Conservation (phyloP, 192 early-diverging fungal species). For the Chytriomyces hyalinus region DNA sequence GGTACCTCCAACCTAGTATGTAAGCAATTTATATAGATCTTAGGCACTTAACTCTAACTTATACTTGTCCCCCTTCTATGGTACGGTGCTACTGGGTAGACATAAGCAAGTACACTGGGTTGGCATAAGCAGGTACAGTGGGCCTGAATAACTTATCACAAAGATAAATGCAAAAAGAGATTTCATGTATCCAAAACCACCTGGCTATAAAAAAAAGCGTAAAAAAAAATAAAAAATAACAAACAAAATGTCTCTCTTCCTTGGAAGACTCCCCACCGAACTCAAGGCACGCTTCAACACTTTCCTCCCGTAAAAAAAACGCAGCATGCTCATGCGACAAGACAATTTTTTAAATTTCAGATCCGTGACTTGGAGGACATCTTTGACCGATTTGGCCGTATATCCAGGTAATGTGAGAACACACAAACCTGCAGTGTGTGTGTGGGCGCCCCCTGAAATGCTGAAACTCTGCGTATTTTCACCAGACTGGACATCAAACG, state of each 20-base stretch:
- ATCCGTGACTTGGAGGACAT: conserved; percentile 19
- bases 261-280: background rate
- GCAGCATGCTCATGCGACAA: background rate
- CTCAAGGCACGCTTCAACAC: background rate
- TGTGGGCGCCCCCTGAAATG: too few species aligned
- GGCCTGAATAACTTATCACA: too few species aligned
- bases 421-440: too few species aligned
- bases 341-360: background rate
- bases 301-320: background rate
- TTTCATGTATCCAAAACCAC: too few species aligned
- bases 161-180: too few species aligned
- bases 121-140: too few species aligned
- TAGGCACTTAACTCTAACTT: too few species aligned
- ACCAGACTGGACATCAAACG: conserved; percentile 46
- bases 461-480: background rate
- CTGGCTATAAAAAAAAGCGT: background rate
- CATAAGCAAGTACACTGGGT: too few species aligned
- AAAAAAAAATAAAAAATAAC: background rate
- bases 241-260: background rate
- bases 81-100: too few species aligned
- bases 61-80: too few species aligned
- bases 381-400: conserved; percentile 14
- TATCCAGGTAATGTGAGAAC: background rate
- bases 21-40: too few species aligned
- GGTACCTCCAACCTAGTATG: too few species aligned